A percentile compares a stretch with the other conserved stretches of the same genome.
These are phyloP conservation scores for Barnettozyma pratensis DNA, from an alignment of 805 yeast species.

Conservation along the genomic window DNA sequence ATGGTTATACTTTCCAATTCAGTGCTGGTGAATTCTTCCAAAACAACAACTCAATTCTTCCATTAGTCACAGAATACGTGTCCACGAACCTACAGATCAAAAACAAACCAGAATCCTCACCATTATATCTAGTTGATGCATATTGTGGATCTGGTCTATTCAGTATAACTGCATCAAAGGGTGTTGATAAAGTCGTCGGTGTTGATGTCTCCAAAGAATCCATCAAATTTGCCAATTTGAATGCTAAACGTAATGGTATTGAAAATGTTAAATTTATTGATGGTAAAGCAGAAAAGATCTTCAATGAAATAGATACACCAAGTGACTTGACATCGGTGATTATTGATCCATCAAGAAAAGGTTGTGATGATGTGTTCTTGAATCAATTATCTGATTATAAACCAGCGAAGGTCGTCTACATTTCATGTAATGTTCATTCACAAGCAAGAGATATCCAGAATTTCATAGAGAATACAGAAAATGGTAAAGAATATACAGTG, in stretches of 20 bases:
- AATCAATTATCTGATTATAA: conserved; percentile 77
- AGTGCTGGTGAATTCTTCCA: conserved; percentile 96
- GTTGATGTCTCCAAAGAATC: conserved; percentile 73
- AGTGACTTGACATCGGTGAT: conserved; percentile 77
- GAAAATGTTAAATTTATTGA: conserved; percentile 77
- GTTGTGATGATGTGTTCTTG: conserved; percentile 86
- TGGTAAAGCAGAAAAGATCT: conserved; percentile 90
- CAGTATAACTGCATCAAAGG: conserved; percentile 76
- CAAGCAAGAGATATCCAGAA: conserved; percentile 93
- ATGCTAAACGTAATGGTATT: conserved; percentile 72
- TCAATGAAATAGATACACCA: conserved; percentile 73
- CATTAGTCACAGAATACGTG: conserved; percentile 78
- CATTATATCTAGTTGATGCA: conserved; percentile 81
- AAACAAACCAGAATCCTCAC: conserved; percentile 32
- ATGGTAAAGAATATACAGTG: conserved; percentile 60
- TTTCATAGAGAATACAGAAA: conserved; percentile 60
- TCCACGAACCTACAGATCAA: conserved; percentile 52
- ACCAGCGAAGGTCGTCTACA: conserved; percentile 88
- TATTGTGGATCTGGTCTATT: conserved; percentile 96
- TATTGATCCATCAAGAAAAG: conserved; percentile 96
- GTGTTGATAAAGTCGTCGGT: conserved; percentile 83
- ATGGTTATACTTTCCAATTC: conserved; percentile 76
- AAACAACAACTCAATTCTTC: conserved; percentile 88
- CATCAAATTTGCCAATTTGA: conserved; percentile 78
- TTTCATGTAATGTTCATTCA: conserved; percentile 95